A percentile compares a stretch with the other conserved stretches of the same genome.
Evolutionary conservation across 805 yeast genomes (phyloP).

Genomic region (Metschnikowia sp.): DNA sequence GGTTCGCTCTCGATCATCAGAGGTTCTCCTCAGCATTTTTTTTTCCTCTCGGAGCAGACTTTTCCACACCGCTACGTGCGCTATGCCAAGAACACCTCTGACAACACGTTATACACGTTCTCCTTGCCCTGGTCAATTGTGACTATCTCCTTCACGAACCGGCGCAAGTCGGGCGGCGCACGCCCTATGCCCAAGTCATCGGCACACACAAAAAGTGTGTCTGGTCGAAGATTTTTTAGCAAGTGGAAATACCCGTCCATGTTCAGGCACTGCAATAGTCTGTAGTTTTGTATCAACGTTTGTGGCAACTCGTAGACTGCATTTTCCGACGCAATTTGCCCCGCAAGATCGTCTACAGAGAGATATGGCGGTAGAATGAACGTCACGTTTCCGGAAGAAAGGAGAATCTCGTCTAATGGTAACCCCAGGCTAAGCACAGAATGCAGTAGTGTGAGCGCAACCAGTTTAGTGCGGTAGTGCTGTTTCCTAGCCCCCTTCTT

Average conservation of each 20-base stretch:
- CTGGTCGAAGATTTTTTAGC: constrained; percentile 40
- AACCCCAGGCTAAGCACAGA: constrained; percentile 35
- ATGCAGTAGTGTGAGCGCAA: constrained; percentile 41
- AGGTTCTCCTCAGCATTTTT: no score
- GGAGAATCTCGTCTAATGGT: constrained; percentile 38
- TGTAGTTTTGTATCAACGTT: constrained; percentile 31
- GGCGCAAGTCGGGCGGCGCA: constrained; percentile 33
- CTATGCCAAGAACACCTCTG: constrained; percentile 18
- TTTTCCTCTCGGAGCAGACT: no score
- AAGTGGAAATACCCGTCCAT: constrained; percentile 39
- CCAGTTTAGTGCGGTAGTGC: constrained; percentile 29
- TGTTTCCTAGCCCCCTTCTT: neutral
- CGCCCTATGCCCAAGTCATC: constrained; percentile 39
- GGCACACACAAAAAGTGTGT: constrained; percentile 37
- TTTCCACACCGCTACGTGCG: no score
- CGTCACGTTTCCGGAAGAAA: constrained; percentile 37
- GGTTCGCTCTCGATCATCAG: no score
- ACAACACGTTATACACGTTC: constrained; percentile 20
- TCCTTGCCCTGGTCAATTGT: constrained; percentile 24
- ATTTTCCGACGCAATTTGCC: constrained; percentile 15
- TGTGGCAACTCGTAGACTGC: constrained; percentile 19
- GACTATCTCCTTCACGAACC: constrained; percentile 37
- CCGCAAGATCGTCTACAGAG: constrained; percentile 35
- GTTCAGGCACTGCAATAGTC: constrained; percentile 37
- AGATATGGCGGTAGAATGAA: constrained; percentile 44